Conservation (phyloP, 495 filamentous ascomycete species). For the Lindgomyces ingoldianus region DNA sequence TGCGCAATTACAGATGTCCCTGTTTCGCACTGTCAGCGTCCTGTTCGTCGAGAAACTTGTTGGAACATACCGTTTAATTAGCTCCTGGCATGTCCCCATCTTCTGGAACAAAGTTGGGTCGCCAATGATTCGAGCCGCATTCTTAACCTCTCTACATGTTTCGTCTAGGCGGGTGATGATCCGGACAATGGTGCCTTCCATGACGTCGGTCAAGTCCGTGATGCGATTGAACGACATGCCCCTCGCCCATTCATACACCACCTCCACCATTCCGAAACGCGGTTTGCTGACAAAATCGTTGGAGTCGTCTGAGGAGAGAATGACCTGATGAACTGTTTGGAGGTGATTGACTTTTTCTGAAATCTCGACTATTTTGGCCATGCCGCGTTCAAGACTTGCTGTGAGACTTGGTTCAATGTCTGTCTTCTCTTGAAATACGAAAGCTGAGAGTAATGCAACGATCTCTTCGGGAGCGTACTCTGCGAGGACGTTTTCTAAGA, state of each 20-base stretch:
- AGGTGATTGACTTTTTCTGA: conserved; percentile 86
- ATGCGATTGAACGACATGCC: conserved; percentile 99
- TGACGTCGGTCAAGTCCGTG: conserved; percentile 91
- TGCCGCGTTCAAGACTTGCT: conserved; percentile 76
- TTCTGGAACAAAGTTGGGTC: conserved; percentile 90
- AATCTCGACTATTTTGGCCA: conserved; percentile 80
- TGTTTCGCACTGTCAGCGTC: conserved; percentile 26
- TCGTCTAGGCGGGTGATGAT: conserved; percentile 92
- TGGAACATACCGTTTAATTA: conserved; percentile 79
- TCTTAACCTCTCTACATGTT: conserved; percentile 96
- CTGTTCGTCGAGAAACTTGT: neutral
- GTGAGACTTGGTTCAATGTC: conserved; percentile 82
- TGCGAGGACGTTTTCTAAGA: conserved; percentile 93
- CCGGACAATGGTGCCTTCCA: conserved; percentile 94
- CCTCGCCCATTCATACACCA: conserved; percentile 97
- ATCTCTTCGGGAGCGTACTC: conserved; percentile 97
- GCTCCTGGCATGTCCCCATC: conserved; percentile 94
- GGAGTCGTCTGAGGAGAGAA: conserved; percentile 80
- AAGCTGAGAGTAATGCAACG: conserved; percentile 86
- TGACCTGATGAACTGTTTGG: conserved; percentile 86
- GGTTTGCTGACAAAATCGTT: conserved; percentile 88
- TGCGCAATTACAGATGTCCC: conserved; percentile 38
- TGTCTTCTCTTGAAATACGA: conserved; percentile 99
- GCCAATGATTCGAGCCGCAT: conserved; percentile 93
- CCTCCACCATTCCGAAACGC: conserved; percentile 90